Evolutionary conservation across 2,329 filamentous ascomycete genomes (phyloP).

Genomic region (Emericellopsis atlantica): DNA sequence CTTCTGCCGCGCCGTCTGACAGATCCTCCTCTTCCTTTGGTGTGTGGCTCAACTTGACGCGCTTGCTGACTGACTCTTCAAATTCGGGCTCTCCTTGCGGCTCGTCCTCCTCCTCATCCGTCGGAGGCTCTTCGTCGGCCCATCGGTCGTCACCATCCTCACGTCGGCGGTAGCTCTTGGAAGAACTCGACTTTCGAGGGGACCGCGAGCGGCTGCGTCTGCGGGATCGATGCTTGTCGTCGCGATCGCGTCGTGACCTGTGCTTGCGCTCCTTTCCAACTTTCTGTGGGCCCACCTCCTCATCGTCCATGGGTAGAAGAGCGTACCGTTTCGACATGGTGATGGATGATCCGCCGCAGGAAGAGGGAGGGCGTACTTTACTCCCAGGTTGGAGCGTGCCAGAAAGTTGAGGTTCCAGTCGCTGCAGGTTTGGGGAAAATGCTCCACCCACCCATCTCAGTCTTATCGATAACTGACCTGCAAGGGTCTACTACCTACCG

Average conservation of each 20-base stretch:
- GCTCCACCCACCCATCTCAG: no score
- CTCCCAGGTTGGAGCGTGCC: not conserved
- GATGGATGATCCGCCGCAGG: not conserved
- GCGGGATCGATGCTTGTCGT: slow-evolving; percentile 4
- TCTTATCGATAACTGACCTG: no score
- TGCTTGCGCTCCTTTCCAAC: slow-evolving; percentile 36
- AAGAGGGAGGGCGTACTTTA: not conserved
- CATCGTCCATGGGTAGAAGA: slow-evolving; percentile 54
- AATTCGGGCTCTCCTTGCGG: slow-evolving; percentile 43
- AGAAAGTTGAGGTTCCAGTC: not conserved
- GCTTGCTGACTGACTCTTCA: slow-evolving; percentile 57
- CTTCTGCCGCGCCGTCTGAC: slow-evolving; percentile 46
- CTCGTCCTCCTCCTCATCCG: slow-evolving; percentile 24
- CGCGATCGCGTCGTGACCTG: slow-evolving; percentile 20
- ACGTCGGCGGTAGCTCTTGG: slow-evolving; percentile 29
- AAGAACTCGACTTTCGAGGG: slow-evolving; percentile 13
- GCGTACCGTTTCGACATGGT: slow-evolving; percentile 52
- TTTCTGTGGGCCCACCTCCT: slow-evolving; percentile 42
- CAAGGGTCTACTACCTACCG: no score
- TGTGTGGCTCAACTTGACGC: slow-evolving; percentile 47
- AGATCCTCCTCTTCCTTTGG: slow-evolving; percentile 30
- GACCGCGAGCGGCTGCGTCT: slow-evolving; percentile 18
- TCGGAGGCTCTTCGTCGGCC: slow-evolving; percentile 60
- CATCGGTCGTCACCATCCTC: slow-evolving; percentile 61
- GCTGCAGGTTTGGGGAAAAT: not conserved